Conservation (phyloP, 1,139 yeast species). For the Yamadazyma conglobata region DNA sequence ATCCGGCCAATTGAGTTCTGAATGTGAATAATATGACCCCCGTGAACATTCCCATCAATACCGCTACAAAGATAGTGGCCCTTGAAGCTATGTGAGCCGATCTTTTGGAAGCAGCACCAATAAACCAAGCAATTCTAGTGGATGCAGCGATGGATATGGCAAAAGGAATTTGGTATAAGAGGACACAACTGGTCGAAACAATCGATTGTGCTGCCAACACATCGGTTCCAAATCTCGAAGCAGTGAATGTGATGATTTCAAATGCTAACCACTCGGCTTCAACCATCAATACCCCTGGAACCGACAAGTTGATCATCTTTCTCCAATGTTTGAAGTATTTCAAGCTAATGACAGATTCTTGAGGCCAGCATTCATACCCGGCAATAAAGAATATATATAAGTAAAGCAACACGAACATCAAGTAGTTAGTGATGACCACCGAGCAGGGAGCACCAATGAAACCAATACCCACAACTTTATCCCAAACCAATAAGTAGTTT, state of each 20-base stretch:
- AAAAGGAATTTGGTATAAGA: slow-evolving; percentile 71
- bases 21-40: slow-evolving; percentile 35
- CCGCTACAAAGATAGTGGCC: slow-evolving; percentile 40
- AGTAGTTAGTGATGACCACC: slow-evolving; percentile 66
- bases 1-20: slow-evolving; percentile 39
- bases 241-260: slow-evolving; percentile 59
- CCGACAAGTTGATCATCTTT: slow-evolving; percentile 48
- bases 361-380: slow-evolving; percentile 59
- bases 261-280: slow-evolving; percentile 71
- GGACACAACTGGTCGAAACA: slow-evolving; percentile 63
- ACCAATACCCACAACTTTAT: slow-evolving; percentile 54
- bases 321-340: slow-evolving; percentile 50
- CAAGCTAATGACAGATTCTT: slow-evolving; percentile 35
- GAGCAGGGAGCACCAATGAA: slow-evolving; percentile 75
- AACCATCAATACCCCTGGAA: slow-evolving; percentile 63
- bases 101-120: slow-evolving; percentile 63
- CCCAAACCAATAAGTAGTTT: slow-evolving; percentile 67
- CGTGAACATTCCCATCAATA: slow-evolving; percentile 41
- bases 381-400: slow-evolving; percentile 45
- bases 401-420: slow-evolving; percentile 53
- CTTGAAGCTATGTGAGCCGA: slow-evolving; percentile 44
- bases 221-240: slow-evolving; percentile 62
- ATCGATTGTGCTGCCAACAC: slow-evolving; percentile 73
- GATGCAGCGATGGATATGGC: slow-evolving; percentile 73
- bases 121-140: slow-evolving; percentile 72